Evolutionary conservation across 2,329 filamentous ascomycete genomes (phyloP), one percentile per base, ranked within the genome.

Genomic region (Pseudogymnoascus sp.): DNA sequence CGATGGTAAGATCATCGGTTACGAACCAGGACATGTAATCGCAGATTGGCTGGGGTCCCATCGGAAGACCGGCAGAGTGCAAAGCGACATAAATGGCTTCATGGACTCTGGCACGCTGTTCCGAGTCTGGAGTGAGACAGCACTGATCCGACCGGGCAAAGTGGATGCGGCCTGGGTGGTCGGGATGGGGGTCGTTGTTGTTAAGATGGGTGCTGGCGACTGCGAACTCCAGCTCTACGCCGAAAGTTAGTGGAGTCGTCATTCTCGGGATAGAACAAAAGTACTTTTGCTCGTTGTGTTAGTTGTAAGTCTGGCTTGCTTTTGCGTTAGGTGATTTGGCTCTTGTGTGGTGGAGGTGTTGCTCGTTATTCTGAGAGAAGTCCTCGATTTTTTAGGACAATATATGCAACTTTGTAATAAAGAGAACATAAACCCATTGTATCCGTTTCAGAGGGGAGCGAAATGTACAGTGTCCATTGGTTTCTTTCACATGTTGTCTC

Each of bases 181-280:
- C 3, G 12, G 34, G 36, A 6, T 60, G 38, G 12, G 59, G 59
- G 18, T 42, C 38, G 4, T 16, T 40, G 36, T 40, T 40, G 25
- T 40, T 31, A 9, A 21, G 7, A 25, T 43, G 6, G 37, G 36
- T 53, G 36, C 49, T 11, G 1, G 53, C 63, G 3, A 65, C 7
- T 3, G 62, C 25, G 21, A 71, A 69, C 43, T 72, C 69, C 2
- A 69, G 34, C 40, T 72, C 70, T 14, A 71, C 60, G 8, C 71
- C 69, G 38, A 71, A 72, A 9, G 68, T 68, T 11, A 65, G 42
- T 38, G 49, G 49, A 6, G 49, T 56, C 28, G 49, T 18, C 49
- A 56, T 56, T 36, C 11, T 56, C 16, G 9, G 28, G n/a, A 34
- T 56, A 28, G 28, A 56, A 12, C n/a, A 56, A 34, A 3, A 18